A percentile compares a stretch with the other conserved stretches of the same genome.
These are phyloP conservation scores for Tricholomella constricta DNA, from an alignment of 768 basidiomycete species.

Conservation along the genomic window DNA sequence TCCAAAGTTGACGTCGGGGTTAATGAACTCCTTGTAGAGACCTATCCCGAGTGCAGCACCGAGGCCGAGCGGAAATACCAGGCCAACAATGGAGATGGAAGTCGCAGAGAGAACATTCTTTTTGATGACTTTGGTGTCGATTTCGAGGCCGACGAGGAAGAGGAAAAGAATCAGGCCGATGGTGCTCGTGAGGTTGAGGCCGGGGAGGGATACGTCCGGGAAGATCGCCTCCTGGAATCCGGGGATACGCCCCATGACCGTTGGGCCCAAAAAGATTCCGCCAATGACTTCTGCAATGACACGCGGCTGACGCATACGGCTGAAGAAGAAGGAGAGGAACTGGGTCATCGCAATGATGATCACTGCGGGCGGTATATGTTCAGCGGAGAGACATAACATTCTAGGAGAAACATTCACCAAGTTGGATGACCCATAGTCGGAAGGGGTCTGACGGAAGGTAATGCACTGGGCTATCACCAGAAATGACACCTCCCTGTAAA, in stretches of 20 bases:
- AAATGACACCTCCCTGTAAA: constrained; percentile 71
- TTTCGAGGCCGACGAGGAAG: constrained; percentile 84
- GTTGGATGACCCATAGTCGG: constrained; percentile 74
- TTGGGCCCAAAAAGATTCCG: constrained; percentile 82
- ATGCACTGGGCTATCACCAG: constrained; percentile 68
- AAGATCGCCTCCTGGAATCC: constrained; percentile 66
- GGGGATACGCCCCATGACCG: constrained; percentile 80
- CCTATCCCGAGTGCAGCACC: constrained; percentile 77
- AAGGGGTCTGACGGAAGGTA: constrained; percentile 72
- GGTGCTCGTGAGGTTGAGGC: constrained; percentile 72
- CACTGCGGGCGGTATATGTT: constrained; percentile 38
- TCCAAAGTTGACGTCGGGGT: constrained; percentile 61
- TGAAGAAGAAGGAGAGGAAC: constrained; percentile 62
- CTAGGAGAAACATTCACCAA: constrained; percentile 44
- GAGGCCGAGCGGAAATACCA: constrained; percentile 77
- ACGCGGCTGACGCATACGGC: constrained; percentile 80
- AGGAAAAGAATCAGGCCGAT: constrained; percentile 79
- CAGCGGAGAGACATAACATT: not conserved
- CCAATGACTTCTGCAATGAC: constrained; percentile 94
- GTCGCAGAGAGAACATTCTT: constrained; percentile 61
- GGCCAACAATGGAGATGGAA: constrained; percentile 64
- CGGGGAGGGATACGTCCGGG: constrained; percentile 48
- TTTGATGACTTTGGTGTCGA: constrained; percentile 70
- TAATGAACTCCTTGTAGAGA: constrained; percentile 69
- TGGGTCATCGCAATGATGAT: constrained; percentile 85